phyloP scores from a whole-genome alignment of 257 asterid species.

The Solanum raphanifolium region DNA sequence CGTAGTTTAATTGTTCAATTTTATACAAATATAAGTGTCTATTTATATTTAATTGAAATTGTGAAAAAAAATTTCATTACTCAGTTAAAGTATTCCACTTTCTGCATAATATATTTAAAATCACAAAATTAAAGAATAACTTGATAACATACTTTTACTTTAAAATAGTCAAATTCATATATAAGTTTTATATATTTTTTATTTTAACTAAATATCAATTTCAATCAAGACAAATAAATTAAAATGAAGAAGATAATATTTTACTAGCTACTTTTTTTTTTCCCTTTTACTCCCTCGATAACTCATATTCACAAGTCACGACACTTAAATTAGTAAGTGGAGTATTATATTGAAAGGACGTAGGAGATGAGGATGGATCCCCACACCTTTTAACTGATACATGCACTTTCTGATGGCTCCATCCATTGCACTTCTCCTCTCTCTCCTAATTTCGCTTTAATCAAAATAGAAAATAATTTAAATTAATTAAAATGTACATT shows the following conservation, averaged over 20 bases:
- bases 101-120: too few relatives aligned
- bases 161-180: background rate
- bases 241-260: rapidly evolving
- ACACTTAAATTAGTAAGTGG: background rate
- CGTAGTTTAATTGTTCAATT: rapidly evolving
- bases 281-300: background rate
- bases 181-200: background rate
- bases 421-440: background rate
- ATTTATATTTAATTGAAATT: rapidly evolving
- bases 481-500: background rate
- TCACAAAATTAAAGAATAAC: too few relatives aligned
- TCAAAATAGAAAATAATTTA: background rate
- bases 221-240: background rate
- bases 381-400: background rate
- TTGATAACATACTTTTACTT: background rate
- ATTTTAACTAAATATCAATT: background rate
- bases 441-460: too few relatives aligned
- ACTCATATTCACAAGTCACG: too few relatives aligned
- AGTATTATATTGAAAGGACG: background rate
- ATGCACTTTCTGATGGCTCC: slow-evolving; percentile 5
- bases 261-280: background rate
- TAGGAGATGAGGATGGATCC: background rate
- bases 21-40: background rate
- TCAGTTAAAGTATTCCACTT: too few relatives aligned
- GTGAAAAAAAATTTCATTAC: too few relatives aligned